phyloP scores from a whole-genome alignment of 1,284 basidiomycete species.

The Pseudozyma hubeiensis region DNA sequence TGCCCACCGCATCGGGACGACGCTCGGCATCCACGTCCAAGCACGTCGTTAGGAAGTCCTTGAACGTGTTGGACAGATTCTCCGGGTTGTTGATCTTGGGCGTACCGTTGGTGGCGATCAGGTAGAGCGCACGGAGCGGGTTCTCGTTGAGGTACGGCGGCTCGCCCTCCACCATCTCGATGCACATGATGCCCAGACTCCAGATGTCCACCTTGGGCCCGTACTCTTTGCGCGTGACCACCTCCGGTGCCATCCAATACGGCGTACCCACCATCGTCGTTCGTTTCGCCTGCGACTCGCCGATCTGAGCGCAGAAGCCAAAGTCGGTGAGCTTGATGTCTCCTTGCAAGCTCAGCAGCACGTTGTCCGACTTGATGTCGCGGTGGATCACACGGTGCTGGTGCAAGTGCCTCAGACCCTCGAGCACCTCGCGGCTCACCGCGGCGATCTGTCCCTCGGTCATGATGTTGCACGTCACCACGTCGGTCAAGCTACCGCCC shows the following conservation, averaged over 20 bases:
- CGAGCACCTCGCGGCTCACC: slow-evolving; percentile 87
- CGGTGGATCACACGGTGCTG: slow-evolving; percentile 94
- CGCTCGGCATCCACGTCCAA: slow-evolving; percentile 95
- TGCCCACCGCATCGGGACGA: slow-evolving; percentile 84
- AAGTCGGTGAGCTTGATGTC: slow-evolving; percentile 99
- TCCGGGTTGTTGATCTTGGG: slow-evolving; percentile 96
- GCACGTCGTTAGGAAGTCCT: slow-evolving; percentile 88
- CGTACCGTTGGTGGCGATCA: slow-evolving; percentile 98
- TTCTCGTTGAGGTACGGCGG: slow-evolving; percentile 98
- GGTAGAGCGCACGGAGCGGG: slow-evolving; percentile 91
- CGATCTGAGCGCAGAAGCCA: slow-evolving; percentile 97
- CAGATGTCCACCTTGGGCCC: slow-evolving; percentile 99
- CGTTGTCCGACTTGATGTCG: slow-evolving; percentile 98
- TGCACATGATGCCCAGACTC: slow-evolving; percentile 98
- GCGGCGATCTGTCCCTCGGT: slow-evolving; percentile 92
- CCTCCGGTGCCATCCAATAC: slow-evolving; percentile 99
- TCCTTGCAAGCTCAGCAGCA: slow-evolving; percentile 88
- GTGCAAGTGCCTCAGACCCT: slow-evolving; percentile 91
- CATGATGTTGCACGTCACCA: slow-evolving; percentile 97
- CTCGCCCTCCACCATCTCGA: slow-evolving; percentile 99
- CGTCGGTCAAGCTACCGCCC: slow-evolving; percentile 87
- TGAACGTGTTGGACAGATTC: slow-evolving; percentile 85
- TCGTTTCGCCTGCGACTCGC: slow-evolving; percentile 89
- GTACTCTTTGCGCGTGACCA: slow-evolving; percentile 97
- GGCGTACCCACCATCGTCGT: slow-evolving; percentile 99